Conservation (phyloP, 2,329 filamentous ascomycete genomes). For the Emergomyces orientalis region DNA sequence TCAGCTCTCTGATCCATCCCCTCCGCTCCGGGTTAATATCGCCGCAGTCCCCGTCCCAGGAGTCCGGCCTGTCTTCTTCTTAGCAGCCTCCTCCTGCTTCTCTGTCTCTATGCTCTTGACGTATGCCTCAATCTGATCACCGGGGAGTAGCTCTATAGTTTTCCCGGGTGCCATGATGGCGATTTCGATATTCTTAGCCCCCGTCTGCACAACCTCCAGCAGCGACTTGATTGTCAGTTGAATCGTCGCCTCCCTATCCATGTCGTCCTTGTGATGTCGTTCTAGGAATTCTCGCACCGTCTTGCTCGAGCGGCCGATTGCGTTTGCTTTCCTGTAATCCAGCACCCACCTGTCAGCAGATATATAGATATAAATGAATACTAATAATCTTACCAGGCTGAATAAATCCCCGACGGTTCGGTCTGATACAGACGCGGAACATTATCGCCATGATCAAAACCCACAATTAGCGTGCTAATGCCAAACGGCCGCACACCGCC, state of each 20-base stretch:
- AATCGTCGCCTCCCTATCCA: slow-evolving; percentile 94
- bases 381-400: slow-evolving; percentile 65
- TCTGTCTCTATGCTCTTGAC: slow-evolving; percentile 99
- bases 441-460: slow-evolving; percentile 91
- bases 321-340: slow-evolving; percentile 82
- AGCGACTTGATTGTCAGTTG: slow-evolving; percentile 97
- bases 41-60: slow-evolving; percentile 46
- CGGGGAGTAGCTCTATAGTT: slow-evolving; percentile 81
- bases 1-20: slow-evolving; percentile 25
- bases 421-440: slow-evolving; percentile 92
- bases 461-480: slow-evolving; percentile 94
- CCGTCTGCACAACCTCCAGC: slow-evolving; percentile 94
- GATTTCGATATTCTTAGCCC: slow-evolving; percentile 99
- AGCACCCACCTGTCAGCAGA: not conserved
- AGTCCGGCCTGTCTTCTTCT: slow-evolving; percentile 72
- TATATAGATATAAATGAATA: slow-evolving; percentile 9
- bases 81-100: slow-evolving; percentile 97
- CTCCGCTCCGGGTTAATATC: slow-evolving; percentile 57
- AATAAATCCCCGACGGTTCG: slow-evolving; percentile 98
- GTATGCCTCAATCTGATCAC: slow-evolving; percentile 92
- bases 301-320: slow-evolving; percentile 96
- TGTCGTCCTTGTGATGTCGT: slow-evolving; percentile 95
- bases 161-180: slow-evolving; percentile 94
- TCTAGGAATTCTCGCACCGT: slow-evolving; percentile 98
- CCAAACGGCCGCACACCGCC: slow-evolving; percentile 98